Evolutionary conservation across 2,329 filamentous ascomycete genomes (phyloP).

Genomic region (Apiospora pterosperma): DNA sequence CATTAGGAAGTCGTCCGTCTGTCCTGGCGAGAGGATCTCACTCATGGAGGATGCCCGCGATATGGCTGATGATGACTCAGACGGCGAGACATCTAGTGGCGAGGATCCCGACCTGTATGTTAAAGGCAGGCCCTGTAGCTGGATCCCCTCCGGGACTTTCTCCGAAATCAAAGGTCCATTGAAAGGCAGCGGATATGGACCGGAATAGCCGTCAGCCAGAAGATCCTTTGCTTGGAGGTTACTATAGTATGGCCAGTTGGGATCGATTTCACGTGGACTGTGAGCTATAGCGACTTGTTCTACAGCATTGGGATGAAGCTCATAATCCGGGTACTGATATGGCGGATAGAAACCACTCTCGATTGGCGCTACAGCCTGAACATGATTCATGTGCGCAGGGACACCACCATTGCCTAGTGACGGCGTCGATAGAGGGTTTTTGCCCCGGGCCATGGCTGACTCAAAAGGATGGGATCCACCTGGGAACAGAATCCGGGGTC

Average conservation of each 20-base stretch:
- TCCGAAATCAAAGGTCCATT: not conserved
- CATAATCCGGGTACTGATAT: not conserved
- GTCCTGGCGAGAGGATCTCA: conserved; percentile 26
- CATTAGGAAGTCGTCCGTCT: conserved; percentile 19
- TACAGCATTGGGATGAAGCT: not conserved
- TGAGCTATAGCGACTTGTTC: not conserved
- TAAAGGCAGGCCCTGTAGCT: not conserved
- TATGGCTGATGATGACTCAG: not conserved
- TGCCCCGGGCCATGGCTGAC: not conserved
- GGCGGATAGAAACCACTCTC: not conserved
- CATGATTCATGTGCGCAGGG: not conserved
- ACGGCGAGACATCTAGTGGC: not conserved
- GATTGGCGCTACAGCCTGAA: not conserved
- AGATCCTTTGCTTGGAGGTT: not conserved
- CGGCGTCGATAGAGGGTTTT: not conserved
- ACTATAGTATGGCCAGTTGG: not conserved
- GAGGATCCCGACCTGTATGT: not conserved
- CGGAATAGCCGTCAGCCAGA: not conserved
- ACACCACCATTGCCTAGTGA: not conserved
- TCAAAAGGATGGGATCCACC: not conserved
- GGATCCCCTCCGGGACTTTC: not conserved
- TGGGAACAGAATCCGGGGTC: not conserved
- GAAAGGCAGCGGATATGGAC: not conserved
- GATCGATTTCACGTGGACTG: not conserved
- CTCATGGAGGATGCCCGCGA: conserved; percentile 24